A percentile compares a stretch with the other conserved stretches of the same genome.
These are phyloP conservation scores for Penicillium soppii DNA, from an alignment of 495 filamentous ascomycete species.

Conservation along the genomic window DNA sequence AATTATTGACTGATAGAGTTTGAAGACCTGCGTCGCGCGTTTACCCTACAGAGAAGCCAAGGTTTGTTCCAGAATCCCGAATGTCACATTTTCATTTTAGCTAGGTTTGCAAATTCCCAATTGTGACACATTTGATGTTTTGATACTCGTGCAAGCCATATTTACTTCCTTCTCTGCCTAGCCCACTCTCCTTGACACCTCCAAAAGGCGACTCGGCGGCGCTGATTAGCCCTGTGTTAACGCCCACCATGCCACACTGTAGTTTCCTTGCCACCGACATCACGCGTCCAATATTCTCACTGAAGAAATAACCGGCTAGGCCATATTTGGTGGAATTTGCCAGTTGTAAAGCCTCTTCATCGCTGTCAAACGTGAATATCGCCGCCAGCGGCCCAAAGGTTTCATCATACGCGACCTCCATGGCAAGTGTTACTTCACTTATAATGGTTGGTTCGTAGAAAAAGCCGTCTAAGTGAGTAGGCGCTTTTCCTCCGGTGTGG, in stretches of 20 bases:
- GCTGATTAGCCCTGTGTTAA: not conserved
- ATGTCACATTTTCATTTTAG: too few species aligned
- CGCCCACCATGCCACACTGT: not conserved
- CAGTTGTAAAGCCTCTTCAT: conserved; percentile 23
- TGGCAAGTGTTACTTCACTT: conserved; percentile 55
- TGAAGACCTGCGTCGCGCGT: too few species aligned
- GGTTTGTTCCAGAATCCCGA: too few species aligned
- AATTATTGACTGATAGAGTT: too few species aligned
- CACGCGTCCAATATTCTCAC: conserved; percentile 18
- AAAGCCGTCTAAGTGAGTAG: conserved; percentile 56
- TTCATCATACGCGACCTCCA: conserved; percentile 31
- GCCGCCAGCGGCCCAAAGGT: conserved; percentile 33
- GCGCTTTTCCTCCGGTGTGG: conserved; percentile 22
- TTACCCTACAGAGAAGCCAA: too few species aligned
- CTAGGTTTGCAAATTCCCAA: not conserved
- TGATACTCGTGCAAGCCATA: conserved; percentile 51
- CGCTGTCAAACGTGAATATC: conserved; percentile 25
- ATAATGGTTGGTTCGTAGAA: conserved; percentile 74
- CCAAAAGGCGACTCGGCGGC: not conserved
- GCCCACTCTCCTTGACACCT: not conserved
- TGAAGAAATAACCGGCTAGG: conserved; percentile 34
- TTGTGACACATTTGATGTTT: conserved; percentile 36
- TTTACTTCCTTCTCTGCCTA: not conserved
- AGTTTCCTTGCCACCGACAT: conserved; percentile 1
- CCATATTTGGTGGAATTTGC: conserved; percentile 31